Base-by-base conservation (phyloP, 331 rosid genomes). In the Phaseolus coccineus region DNA sequence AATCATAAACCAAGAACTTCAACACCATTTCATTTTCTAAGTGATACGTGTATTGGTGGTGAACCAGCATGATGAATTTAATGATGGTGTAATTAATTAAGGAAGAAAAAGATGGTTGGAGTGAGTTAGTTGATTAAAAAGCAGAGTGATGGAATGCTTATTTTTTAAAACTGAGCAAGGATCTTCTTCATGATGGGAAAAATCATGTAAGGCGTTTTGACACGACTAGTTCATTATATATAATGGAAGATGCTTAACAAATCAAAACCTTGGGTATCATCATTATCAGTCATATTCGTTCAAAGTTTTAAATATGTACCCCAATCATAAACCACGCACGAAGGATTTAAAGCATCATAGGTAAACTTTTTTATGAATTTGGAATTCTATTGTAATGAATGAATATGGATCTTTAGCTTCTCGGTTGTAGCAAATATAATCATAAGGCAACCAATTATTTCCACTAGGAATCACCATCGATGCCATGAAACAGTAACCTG, bases 181-280 rank as follows among this genome's bases (percentile, higher is more conserved):
- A 67, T 81, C 5, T 77, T 81, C 77, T 77, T 81, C 77, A 75
- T 75, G 77, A 81, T 67, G 77, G 71, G 53, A 67, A 57, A 74
- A 62, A 56, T 81, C 57, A 57, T 57, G 71, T 57, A 51, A 56
- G 73, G 65, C 28, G 33, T 74, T 71, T 67, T 27, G 57, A 55
- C 39, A 63, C 19, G 72, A 76, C 33, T 19, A 46, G 24, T 30
- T 76, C 50, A 48, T 16, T 27, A 61, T 59, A 74, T 76, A 61
- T 62, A 62, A 9, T n/a, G 61, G 19, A 44, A 62, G 68, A 53
- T 77, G 66, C 75, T 67, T 53, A 27, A 77, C 12, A 53, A 66
- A 77, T 66, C 5, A 66, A 51, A 37, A 37, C 47, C 47, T 0
- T 53, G 57, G 46, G 64, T 27, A 28, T 66, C 47, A 55, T 56